Conservation (phyloP, 2,329 filamentous ascomycete species). For the Colletotrichum sublineola region DNA sequence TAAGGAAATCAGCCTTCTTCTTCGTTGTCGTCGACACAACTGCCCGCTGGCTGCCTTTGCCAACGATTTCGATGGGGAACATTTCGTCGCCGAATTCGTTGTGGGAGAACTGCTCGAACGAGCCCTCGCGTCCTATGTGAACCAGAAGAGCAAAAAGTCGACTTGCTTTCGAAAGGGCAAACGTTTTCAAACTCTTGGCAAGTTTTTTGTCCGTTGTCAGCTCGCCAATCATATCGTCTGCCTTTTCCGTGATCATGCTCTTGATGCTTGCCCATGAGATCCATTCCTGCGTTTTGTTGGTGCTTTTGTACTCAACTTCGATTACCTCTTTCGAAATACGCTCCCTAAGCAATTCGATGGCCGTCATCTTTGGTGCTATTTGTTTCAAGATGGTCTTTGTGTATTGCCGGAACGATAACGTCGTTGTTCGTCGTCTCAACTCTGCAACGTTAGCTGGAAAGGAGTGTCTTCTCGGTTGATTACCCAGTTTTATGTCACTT, state of each 20-base stretch:
- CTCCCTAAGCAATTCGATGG: not conserved
- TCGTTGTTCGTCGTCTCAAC: not conserved
- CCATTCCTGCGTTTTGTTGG: not conserved
- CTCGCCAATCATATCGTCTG: not conserved
- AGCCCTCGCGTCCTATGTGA: not conserved
- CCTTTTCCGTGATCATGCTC: not conserved
- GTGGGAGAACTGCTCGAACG: not conserved
- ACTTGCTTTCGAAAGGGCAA: not conserved
- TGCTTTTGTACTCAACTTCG: not conserved
- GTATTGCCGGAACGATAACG: not conserved
- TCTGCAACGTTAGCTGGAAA: not conserved
- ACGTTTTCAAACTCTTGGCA: not conserved
- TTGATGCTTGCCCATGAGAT: not conserved
- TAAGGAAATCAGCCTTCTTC: not conserved
- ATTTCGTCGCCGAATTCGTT: not conserved
- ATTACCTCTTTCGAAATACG: not conserved
- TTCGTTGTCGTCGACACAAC: not conserved
- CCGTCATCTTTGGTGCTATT: not conserved
- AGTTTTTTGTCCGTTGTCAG: not conserved
- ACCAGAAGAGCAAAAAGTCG: not conserved
- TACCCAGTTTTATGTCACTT: not conserved
- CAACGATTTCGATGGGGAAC: not conserved
- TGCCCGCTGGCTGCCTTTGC: not conserved
- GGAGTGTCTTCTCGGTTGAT: not conserved
- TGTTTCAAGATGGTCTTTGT: not conserved